These are phyloP conservation scores for Leptographium flavum DNA, from an alignment of 2,329 filamentous ascomycete species.

Conservation along the genomic window DNA sequence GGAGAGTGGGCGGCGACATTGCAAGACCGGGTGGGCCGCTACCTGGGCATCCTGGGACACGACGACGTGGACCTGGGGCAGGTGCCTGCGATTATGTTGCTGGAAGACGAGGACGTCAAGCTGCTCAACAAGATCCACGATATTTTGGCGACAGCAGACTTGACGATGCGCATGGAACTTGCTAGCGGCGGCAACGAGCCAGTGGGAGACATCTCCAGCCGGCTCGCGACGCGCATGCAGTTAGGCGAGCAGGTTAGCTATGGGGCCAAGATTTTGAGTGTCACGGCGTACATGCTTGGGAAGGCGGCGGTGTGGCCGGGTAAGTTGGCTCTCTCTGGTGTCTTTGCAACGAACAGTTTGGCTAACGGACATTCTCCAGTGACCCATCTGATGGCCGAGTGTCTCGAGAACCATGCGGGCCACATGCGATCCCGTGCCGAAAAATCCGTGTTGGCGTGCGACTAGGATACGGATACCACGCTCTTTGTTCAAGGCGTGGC, in stretches of 20 bases:
- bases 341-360: background rate
- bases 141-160: slow-evolving; percentile 61
- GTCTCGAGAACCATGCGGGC: slow-evolving; percentile 39
- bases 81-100: slow-evolving; percentile 74
- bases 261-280: slow-evolving; percentile 68
- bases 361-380: slow-evolving; percentile 19
- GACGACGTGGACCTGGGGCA: slow-evolving; percentile 66
- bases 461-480: too few species aligned
- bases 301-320: slow-evolving; percentile 87
- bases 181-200: slow-evolving; percentile 23
- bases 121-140: slow-evolving; percentile 70
- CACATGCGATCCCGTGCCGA: slow-evolving; percentile 37
- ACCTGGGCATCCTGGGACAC: slow-evolving; percentile 73
- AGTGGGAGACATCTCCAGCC: slow-evolving; percentile 31
- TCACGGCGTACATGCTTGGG: slow-evolving; percentile 77
- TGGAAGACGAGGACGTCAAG: slow-evolving; percentile 85
- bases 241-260: slow-evolving; percentile 56
- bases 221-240: slow-evolving; percentile 26
- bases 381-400: slow-evolving; percentile 39
- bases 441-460: slow-evolving; percentile 30
- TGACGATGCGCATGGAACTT: slow-evolving; percentile 54
- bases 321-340: slow-evolving; percentile 27
- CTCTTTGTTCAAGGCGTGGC: too few species aligned
- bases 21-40: slow-evolving; percentile 84
- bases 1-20: slow-evolving; percentile 89